Base-by-base conservation (phyloP, 495 filamentous ascomycete genomes). In the Neurospora pannonica region DNA sequence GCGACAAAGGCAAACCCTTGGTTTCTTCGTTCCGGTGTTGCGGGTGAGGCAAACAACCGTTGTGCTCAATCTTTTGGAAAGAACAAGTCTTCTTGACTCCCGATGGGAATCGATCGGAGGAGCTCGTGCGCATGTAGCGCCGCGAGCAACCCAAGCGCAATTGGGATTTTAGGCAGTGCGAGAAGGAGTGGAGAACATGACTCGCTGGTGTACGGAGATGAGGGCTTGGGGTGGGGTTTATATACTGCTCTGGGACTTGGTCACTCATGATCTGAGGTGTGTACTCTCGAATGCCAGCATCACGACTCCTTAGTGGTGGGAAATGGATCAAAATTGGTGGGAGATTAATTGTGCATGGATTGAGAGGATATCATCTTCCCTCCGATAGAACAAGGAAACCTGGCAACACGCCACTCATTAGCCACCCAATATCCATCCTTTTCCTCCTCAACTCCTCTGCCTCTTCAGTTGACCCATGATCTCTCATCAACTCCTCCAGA, bases 401-500 rank as follows among this genome's bases (percentile, higher is more conserved):
- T 2, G 28, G 24, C 54, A 34, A 34, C 24, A 34, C 21, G 28
- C 54, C 75, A 28, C 48, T 72, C 70, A 78, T 77, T 15, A 80
- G 24, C 75, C 78, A 81, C n/a, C 34, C 70, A 67, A 79, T 73
- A 37, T 71, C 54, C 48, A 73, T 36, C 75, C 80, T 74, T 48
- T 4, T 21, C 38, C 17, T 46, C 39, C 71, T 75, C 42, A 81
- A 39, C 71, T 75, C 75, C 2, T 78, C 80, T 3, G 77, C 79
- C 40, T 80, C 80, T 38, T 70, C 72, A 0, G n/a, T 9, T 19
- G 67, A 54, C 10, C 79, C 80, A n/a, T 76, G 42, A 31, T 76
- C 43, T 21, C 76, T 42, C 79, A 80, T 79, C 67, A 80, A 5
- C 13, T 71, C 72, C 76, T 81, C 80, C 4, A 81, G 43, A 17